These are phyloP conservation scores for Aeschynomene evenia DNA, from an alignment of 306 rosid genomes.

Conservation along the genomic window DNA sequence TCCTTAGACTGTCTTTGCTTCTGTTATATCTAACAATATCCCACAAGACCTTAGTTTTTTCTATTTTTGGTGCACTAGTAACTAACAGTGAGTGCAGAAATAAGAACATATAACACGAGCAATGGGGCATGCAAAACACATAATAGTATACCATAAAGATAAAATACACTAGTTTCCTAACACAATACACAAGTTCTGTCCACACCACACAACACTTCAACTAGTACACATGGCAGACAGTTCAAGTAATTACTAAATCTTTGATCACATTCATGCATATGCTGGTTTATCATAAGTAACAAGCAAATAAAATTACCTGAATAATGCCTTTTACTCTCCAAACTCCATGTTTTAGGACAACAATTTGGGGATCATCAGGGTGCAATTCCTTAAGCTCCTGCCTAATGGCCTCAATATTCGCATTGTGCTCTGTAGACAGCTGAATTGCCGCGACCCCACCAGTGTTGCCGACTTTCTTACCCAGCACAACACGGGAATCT, in stretches of 20 bases:
- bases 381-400: conserved; percentile 69
- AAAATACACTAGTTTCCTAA: conserved; percentile 9
- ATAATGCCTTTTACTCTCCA: conserved; percentile 98
- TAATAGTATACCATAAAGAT: not conserved
- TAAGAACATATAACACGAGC: not conserved
- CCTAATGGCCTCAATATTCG: conserved; percentile 70
- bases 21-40: not conserved
- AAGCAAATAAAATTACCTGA: conserved; percentile 55
- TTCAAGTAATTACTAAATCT: not conserved
- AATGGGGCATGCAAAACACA: not conserved
- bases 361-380: conserved; percentile 81
- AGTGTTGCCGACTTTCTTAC: conserved; percentile 79
- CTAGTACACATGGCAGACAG: not conserved
- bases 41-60: conserved; percentile 22
- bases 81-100: not conserved
- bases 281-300: not conserved
- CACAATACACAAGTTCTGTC: conserved; percentile 18
- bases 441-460: conserved; percentile 83
- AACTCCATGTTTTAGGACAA: conserved; percentile 78
- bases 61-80: too few relatives aligned
- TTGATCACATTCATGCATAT: not conserved
- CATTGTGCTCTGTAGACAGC: conserved; percentile 85
- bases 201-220: not conserved
- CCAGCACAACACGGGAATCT: conserved; percentile 87
- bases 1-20: not conserved